Percentiles rank a stretch among this genome's conserved stretches.
Conservation (phyloP, 768 basidiomycete species). For the Mycena metata region DNA sequence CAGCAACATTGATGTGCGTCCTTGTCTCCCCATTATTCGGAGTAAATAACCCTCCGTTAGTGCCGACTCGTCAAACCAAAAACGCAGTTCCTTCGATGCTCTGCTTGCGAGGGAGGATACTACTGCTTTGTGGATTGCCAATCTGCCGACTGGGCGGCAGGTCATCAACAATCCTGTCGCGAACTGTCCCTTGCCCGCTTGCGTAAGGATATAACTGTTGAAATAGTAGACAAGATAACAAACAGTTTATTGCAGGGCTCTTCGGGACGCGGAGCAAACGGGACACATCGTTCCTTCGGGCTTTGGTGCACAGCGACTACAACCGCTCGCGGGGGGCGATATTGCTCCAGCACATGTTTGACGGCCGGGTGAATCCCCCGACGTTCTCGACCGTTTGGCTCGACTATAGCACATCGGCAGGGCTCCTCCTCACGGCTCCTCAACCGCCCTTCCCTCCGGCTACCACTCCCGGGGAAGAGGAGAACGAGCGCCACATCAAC, state of each 20-base stretch:
- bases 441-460: constrained; percentile 2
- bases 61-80: constrained; percentile 15
- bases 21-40: background rate
- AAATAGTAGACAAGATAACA: constrained; percentile 2
- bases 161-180: constrained; percentile 11
- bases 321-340: constrained; percentile 14
- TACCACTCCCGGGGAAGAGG: constrained; percentile 7
- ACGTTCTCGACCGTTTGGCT: constrained; percentile 16
- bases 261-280: constrained; percentile 8
- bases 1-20: constrained; percentile 12
- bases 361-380: constrained; percentile 16
- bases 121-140: constrained; percentile 14
- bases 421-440: constrained; percentile 15
- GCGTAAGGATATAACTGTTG: constrained; percentile 8
- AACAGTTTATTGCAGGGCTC: constrained; percentile 5
- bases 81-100: constrained; percentile 9
- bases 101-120: constrained; percentile 8
- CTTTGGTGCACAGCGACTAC: constrained; percentile 12
- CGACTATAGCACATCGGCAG: constrained; percentile 11
- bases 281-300: constrained; percentile 15
- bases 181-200: constrained; percentile 5
- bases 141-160: constrained; percentile 17
- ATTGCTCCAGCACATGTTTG: constrained; percentile 24
- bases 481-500: constrained; percentile 8
- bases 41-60: constrained; percentile 1